A percentile compares a stretch with the other conserved stretches of the same genome.
phyloP scores from a whole-genome alignment of 192 early-diverging fungal genomes.

The Lobosporangium transversale region DNA sequence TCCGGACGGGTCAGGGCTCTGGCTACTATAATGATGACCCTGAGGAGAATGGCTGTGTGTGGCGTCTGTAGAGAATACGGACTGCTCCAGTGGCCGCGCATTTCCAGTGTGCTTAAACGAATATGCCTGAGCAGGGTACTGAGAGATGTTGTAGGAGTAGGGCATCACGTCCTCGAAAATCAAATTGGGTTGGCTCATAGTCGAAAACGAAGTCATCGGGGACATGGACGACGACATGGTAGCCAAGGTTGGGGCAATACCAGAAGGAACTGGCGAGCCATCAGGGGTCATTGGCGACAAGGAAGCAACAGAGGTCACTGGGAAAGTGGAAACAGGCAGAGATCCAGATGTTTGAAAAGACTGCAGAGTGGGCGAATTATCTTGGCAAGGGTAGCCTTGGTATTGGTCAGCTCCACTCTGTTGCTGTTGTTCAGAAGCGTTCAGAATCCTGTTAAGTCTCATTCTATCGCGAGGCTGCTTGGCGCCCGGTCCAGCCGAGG shows the following conservation, averaged over 20 bases:
- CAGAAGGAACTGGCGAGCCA: constrained; percentile 37
- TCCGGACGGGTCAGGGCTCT: constrained; percentile 47
- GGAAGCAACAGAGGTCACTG: constrained; percentile 30
- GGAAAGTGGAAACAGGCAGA: constrained; percentile 40
- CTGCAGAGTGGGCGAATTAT: constrained; percentile 31
- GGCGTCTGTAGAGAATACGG: constrained; percentile 19
- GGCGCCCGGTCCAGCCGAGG: constrained; percentile 38
- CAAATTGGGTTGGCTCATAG: constrained; percentile 41
- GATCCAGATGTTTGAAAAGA: constrained; percentile 29
- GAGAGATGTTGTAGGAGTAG: constrained; percentile 32
- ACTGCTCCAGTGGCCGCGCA: constrained; percentile 45
- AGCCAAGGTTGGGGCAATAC: constrained; percentile 37
- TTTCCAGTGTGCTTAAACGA: constrained; percentile 54
- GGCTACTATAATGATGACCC: constrained; percentile 30
- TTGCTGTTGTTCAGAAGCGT: constrained; percentile 28
- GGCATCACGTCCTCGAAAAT: constrained; percentile 50
- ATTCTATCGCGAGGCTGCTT: constrained; percentile 51
- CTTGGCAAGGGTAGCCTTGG: constrained; percentile 30
- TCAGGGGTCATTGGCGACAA: constrained; percentile 29
- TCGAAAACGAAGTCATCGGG: constrained; percentile 40
- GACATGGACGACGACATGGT: constrained; percentile 50
- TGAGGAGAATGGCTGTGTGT: constrained; percentile 31
- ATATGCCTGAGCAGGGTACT: constrained; percentile 36
- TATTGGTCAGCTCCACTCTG: constrained; percentile 3
- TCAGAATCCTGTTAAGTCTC: constrained; percentile 50